A percentile compares a stretch with the other conserved stretches of the same genome.
Conservation (phyloP, 176 grass and related monocot species). For the Thalia dealbata region DNA sequence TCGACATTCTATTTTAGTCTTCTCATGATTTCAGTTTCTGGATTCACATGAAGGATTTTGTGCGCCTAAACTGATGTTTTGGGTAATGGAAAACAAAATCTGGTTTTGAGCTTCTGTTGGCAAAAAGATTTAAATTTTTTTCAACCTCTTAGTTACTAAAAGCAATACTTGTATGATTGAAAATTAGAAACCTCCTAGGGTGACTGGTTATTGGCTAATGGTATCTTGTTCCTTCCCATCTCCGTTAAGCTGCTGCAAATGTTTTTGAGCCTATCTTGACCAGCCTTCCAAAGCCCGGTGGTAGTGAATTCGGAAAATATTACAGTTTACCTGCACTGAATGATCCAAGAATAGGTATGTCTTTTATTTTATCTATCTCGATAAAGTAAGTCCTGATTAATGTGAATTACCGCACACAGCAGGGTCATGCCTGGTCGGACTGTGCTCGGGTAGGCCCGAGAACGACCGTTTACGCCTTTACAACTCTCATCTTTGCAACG, state of each 20-base stretch:
- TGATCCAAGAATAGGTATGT: constrained; percentile 32
- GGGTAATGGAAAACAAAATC: too few relatives aligned
- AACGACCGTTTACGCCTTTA: too few relatives aligned
- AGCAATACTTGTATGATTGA: too few relatives aligned
- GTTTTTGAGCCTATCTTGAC: constrained; percentile 28
- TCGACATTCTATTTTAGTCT: background rate
- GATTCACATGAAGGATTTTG: background rate
- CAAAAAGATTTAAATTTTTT: too few relatives aligned
- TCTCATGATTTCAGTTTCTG: background rate
- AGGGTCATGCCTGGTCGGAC: too few relatives aligned
- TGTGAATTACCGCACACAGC: background rate
- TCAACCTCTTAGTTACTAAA: too few relatives aligned
- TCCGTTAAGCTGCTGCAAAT: constrained; percentile 21
- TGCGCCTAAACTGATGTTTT: background rate
- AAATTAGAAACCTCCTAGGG: too few relatives aligned
- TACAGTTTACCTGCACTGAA: constrained; percentile 34
- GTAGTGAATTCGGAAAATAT: constrained; percentile 23
- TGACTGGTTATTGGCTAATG: too few relatives aligned
- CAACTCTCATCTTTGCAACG: too few relatives aligned
- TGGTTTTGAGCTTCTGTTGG: too few relatives aligned
- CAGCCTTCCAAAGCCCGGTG: constrained; percentile 15
- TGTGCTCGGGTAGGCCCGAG: too few relatives aligned
- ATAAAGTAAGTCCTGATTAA: background rate
- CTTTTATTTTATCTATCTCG: background rate
- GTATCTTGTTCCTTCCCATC: too few relatives aligned